These are phyloP conservation scores for Sporisorium reilianum DNA, from an alignment of 1,284 basidiomycete species.

Conservation along the genomic window DNA sequence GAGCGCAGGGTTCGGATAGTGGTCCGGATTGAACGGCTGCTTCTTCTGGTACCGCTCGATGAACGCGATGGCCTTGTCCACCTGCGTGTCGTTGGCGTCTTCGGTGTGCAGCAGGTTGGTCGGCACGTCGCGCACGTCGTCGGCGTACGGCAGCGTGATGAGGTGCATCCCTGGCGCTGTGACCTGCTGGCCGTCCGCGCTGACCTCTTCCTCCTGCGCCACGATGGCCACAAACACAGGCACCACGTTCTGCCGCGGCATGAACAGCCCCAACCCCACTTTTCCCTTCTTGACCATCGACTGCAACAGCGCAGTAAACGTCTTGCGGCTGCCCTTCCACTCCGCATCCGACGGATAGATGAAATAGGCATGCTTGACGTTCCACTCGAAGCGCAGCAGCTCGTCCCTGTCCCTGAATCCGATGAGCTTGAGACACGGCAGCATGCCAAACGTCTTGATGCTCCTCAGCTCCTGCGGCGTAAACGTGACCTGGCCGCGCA, in stretches of 20 bases:
- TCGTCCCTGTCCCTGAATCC: conserved; percentile 81
- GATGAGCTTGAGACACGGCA: conserved; percentile 81
- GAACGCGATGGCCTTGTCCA: conserved; percentile 79
- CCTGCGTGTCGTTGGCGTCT: conserved; percentile 78
- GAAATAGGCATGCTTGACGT: conserved; percentile 89
- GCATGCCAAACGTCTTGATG: conserved; percentile 74
- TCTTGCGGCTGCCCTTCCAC: conserved; percentile 89
- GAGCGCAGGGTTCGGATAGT: conserved; percentile 88
- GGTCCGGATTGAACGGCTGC: conserved; percentile 84
- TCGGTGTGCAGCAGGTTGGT: conserved; percentile 52
- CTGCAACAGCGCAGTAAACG: conserved; percentile 86
- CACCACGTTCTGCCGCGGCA: conserved; percentile 79
- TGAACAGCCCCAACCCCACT: conserved; percentile 81
- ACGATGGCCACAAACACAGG: conserved; percentile 87
- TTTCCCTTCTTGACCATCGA: conserved; percentile 85
- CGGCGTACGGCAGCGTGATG: conserved; percentile 89
- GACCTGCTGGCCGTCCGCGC: conserved; percentile 76
- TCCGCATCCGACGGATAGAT: conserved; percentile 92
- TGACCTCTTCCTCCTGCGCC: conserved; percentile 80
- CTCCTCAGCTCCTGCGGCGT: conserved; percentile 83
- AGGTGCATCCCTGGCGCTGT: conserved; percentile 92
- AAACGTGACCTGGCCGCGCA: conserved; percentile 79
- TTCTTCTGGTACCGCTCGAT: conserved; percentile 84
- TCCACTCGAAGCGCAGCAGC: conserved; percentile 81
- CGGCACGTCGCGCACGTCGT: conserved; percentile 87